Base-by-base conservation (phyloP, 331 rosid genomes). In the Saraca asoca region DNA sequence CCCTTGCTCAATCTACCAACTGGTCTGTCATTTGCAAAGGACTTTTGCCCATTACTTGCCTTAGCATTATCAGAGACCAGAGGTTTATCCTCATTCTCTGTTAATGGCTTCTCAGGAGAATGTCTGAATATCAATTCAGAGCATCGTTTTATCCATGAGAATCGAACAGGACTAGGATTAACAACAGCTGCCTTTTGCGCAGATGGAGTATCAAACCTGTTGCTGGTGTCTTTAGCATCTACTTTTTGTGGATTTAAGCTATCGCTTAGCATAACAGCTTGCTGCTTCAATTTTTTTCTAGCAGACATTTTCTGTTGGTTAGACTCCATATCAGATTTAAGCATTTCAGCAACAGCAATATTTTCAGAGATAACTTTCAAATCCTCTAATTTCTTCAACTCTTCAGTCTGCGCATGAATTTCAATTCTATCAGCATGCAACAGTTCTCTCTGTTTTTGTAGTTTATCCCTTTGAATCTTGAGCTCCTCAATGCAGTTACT, bases 111-210 rank as follows among this genome's bases (percentile, higher is more conserved):
- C 73, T 85, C 90, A 41, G 85, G 72, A 75, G 94, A 85, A 56
- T 71, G 78, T 81, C 82, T 83, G 66, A 84, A 90, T 76, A 93
- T 77, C 76, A 85, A 45, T 52, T 86, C 90, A 0, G 76, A 54
- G 83, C 91, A 93, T 17, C 87, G 82, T 80, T 80, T 90, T 62
- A 93, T 52, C 98, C 96, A 90, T 2, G 91, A 86, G 56, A 84
- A 78, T 14, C 78, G 90, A 52, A 77, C 82, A 62, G 85, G 75
- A 62, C 78, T 84, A 50, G 81, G 68, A 76, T 81, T 81, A 62
- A 64, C 58, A 57, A 20, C 68, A 19, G 64, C 58, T 12, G 77
- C 60, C 71, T 77, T 82, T 52, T 64, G 75, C 72, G 59, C 63
- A 35, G 81, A 58, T 39, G 85, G 85, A 71, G 89, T 72, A 66